These are phyloP conservation scores for Monsonia emarginata DNA, from an alignment of 441 rosid genomes.

Conservation along the genomic window DNA sequence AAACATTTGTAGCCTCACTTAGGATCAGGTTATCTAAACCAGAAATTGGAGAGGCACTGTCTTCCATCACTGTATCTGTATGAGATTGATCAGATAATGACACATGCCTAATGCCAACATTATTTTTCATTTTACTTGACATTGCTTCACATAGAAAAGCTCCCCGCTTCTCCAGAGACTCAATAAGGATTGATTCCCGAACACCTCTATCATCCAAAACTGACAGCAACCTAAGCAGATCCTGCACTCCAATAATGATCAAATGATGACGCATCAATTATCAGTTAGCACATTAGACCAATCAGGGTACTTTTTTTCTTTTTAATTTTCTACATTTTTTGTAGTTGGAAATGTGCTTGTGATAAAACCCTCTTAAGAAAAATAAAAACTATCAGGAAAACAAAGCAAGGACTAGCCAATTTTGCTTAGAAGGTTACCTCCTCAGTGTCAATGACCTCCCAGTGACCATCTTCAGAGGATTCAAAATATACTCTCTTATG, in stretches of 20 bases:
- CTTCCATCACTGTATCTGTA: conserved; percentile 45
- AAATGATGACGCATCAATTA: neutral
- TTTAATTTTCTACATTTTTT: no score
- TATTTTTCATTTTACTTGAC: conserved; percentile 33
- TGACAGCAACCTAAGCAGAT: conserved; percentile 57
- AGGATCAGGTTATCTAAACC: conserved; percentile 63
- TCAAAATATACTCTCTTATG: conserved; percentile 91
- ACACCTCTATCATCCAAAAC: conserved; percentile 78
- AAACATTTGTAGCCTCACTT: conserved; percentile 28
- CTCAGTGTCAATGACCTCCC: conserved; percentile 78
- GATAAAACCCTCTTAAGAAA: no score
- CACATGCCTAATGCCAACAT: conserved; percentile 17
- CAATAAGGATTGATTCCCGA: conserved; percentile 76
- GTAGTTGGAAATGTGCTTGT: no score
- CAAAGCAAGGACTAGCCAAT: neutral
- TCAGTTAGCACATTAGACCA: neutral
- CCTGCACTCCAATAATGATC: conserved; percentile 38
- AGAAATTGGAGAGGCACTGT: conserved; percentile 79
- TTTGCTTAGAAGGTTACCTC: conserved; percentile 40
- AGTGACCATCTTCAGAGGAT: conserved; percentile 97
- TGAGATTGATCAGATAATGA: conserved; percentile 31
- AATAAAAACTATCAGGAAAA: conserved; percentile 6
- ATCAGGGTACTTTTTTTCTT: conserved; percentile 3
- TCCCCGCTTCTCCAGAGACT: conserved; percentile 74
- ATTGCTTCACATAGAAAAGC: conserved; percentile 57